A percentile compares a stretch with the other conserved stretches of the same genome.
Conservation (phyloP, 352 stramenopile species). For the Saprolegnia parasitica region DNA sequence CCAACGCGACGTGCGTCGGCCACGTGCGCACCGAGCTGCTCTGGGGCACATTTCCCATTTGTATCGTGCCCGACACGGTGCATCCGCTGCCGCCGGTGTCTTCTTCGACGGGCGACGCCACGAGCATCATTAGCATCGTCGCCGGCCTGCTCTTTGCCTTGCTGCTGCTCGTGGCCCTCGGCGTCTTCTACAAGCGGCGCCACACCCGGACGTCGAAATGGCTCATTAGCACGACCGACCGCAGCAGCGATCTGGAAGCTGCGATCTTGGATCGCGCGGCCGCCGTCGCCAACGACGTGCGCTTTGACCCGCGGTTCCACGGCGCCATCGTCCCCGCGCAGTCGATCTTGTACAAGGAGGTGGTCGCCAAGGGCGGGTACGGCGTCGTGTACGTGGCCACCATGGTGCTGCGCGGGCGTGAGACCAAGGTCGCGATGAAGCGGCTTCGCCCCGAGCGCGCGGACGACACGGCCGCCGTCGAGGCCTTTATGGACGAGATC, state of each 20-base stretch:
- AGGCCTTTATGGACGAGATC: conserved; percentile 22
- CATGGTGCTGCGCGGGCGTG: not conserved
- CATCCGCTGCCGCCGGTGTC: not conserved
- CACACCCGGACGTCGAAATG: not conserved
- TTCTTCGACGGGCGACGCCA: not conserved
- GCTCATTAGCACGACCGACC: not conserved
- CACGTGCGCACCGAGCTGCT: conserved; percentile 3
- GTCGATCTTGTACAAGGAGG: not conserved
- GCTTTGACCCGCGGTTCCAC: conserved; percentile 15
- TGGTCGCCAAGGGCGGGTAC: not conserved
- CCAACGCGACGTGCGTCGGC: conserved; percentile 5
- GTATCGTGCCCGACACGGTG: not conserved
- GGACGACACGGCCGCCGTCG: not conserved
- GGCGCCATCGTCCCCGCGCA: not conserved
- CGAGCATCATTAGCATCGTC: not conserved
- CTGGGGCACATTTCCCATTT: conserved; percentile 16
- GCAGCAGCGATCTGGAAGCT: not conserved
- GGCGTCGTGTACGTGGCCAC: conserved; percentile 2
- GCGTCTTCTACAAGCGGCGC: not conserved
- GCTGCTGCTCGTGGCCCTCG: not conserved
- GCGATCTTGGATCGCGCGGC: not conserved
- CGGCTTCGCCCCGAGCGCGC: not conserved
- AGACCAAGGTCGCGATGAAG: conserved; percentile 3
- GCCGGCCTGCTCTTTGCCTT: not conserved
- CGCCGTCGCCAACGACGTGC: conserved; percentile 29